Evolutionary conservation across 345 rosid genomes (phyloP), one percentile per base, ranked within the genome.

Genomic region (Capsella bursapastoris): DNA sequence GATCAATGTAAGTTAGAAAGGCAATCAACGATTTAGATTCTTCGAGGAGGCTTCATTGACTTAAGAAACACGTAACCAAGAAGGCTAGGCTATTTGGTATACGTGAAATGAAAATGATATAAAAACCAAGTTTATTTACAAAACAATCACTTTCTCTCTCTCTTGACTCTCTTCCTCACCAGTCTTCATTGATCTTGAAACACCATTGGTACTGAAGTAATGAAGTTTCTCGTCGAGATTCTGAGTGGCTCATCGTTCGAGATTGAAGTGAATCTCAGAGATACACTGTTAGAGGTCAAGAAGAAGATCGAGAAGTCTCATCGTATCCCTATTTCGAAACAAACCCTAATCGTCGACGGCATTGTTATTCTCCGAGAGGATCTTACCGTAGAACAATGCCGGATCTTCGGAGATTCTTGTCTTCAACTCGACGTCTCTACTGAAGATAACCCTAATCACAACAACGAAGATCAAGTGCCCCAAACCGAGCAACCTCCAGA

Each of bases 231-330:
- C 77, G 82, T 94, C 40, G 89, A 87, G 41, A 72, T 82, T 31
- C 78, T 68, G 15, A 55, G 38, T 68, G 87, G 89, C 41, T 57
- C 45, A 55, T 73, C 84, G n/a, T 88, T 90, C 79, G 51, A 83
- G 57, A 86, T 90, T 51, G 88, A 87, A 83, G 64, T 91, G 15
- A 84, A 85, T 40, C 80, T 27, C 71, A 79, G 59, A 4, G 95
- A 88, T 59, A 85, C 89, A 1, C 76, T 94, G 34, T 79, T 80
- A 0, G 86, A 86, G 51, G 86, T 91, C 83, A 91, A 91, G 76
- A 83, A 82, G 55, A 86, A 87, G 74, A 79, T 94, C 25, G 81
- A 83, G 4, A 86, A 83, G 59, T 84, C 83, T 82, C 88, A 84
- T 13, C 79, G 80, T 5, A 82, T 91, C 5, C 86, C 92, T 11